Evolutionary conservation across 495 filamentous ascomycete genomes (phyloP).

Genomic region (Podospora fimiseda): DNA sequence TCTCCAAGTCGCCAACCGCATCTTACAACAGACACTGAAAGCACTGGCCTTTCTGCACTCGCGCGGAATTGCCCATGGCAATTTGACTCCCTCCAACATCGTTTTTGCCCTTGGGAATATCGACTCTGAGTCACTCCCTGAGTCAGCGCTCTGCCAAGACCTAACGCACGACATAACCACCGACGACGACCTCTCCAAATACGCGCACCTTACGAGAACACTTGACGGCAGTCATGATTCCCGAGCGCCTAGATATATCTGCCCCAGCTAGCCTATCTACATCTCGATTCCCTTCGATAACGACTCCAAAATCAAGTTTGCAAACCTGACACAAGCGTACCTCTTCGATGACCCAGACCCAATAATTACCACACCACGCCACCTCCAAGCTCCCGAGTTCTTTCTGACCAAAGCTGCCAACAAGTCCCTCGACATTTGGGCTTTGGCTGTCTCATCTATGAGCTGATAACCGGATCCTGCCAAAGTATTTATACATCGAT

Average conservation of each 20-base stretch:
- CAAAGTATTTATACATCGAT: too few species aligned
- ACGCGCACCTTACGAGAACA: too few species aligned
- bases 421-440: not conserved
- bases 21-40: conserved; percentile 37
- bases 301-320: not conserved
- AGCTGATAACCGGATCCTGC: not conserved
- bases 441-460: not conserved
- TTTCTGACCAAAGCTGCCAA: not conserved
- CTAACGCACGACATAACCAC: too few species aligned
- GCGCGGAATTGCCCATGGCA: conserved; percentile 41
- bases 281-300: not conserved
- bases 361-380: not conserved
- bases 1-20: conserved; percentile 39
- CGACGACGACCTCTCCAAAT: too few species aligned
- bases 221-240: not conserved
- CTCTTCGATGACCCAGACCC: not conserved
- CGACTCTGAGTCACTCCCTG: too few species aligned
- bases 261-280: not conserved
- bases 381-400: not conserved
- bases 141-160: too few species aligned
- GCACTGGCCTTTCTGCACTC: conserved; percentile 39
- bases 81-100: conserved; percentile 46
- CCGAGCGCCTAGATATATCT: not conserved
- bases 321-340: not conserved
- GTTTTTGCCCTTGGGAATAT: conserved; percentile 3